Evolutionary conservation across 441 rosid genomes (phyloP).

Genomic region (Syzygium malaccense): DNA sequence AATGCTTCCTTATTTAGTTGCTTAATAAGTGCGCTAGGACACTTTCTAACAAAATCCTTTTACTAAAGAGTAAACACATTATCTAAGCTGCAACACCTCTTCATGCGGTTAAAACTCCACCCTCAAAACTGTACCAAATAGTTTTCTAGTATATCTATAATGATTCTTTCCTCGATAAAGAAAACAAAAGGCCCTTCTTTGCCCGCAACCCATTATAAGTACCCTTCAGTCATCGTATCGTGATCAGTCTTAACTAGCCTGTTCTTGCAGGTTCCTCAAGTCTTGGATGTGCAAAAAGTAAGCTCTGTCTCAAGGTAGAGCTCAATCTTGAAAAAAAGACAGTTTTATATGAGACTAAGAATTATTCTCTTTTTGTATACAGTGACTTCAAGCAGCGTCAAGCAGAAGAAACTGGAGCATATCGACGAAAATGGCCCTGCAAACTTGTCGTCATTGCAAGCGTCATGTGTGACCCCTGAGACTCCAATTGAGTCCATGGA

Average conservation of each 20-base stretch:
- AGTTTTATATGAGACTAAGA: background rate
- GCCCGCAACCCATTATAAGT: background rate
- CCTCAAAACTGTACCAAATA: background rate
- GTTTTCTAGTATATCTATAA: background rate
- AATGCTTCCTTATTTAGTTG: background rate
- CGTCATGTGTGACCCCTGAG: conserved; percentile 50
- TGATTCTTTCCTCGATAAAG: background rate
- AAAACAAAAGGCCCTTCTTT: background rate
- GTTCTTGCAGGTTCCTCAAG: background rate
- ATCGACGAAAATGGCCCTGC: conserved; percentile 72
- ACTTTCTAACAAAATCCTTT: background rate
- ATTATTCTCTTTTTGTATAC: background rate
- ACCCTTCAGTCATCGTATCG: background rate
- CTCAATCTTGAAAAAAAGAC: background rate
- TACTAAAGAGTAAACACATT: background rate
- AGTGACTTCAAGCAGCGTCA: conserved; percentile 52
- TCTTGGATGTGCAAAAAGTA: background rate
- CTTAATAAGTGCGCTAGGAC: background rate
- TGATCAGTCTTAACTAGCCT: background rate
- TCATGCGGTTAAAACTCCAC: background rate
- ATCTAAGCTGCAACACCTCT: background rate
- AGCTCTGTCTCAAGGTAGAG: background rate
- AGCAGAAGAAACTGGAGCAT: conserved; percentile 50
- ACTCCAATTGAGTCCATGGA: conserved; percentile 94
- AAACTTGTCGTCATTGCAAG: conserved; percentile 17